Conservation (phyloP, 495 filamentous ascomycete species). For the Entonaema liquescens region DNA sequence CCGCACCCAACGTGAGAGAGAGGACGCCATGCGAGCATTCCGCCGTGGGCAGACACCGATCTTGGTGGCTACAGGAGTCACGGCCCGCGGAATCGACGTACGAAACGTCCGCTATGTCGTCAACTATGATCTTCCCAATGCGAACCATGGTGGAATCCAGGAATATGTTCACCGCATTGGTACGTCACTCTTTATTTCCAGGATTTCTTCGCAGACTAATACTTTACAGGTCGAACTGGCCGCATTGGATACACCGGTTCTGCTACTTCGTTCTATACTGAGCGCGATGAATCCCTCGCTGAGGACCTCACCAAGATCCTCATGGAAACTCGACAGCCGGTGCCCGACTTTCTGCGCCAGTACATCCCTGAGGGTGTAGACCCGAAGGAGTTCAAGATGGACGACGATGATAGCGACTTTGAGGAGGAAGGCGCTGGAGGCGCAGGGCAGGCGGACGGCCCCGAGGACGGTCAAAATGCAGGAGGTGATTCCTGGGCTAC, state of each 20-base stretch:
- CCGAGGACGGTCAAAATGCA: neutral
- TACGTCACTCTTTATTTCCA: slow-evolving; percentile 49
- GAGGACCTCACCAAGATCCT: slow-evolving; percentile 77
- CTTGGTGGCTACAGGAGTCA: slow-evolving; percentile 83
- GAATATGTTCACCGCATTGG: slow-evolving; percentile 96
- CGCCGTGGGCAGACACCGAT: slow-evolving; percentile 76
- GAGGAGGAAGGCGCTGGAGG: slow-evolving; percentile 41
- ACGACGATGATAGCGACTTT: slow-evolving; percentile 71
- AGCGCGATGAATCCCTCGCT: slow-evolving; percentile 72
- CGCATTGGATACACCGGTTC: slow-evolving; percentile 89
- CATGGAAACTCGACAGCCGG: slow-evolving; percentile 74
- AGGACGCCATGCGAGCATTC: slow-evolving; percentile 92
- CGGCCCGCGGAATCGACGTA: slow-evolving; percentile 91
- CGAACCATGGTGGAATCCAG: slow-evolving; percentile 80
- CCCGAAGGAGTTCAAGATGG: slow-evolving; percentile 61
- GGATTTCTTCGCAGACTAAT: slow-evolving; percentile 24
- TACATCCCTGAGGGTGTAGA: slow-evolving; percentile 65
- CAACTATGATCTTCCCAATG: slow-evolving; percentile 85
- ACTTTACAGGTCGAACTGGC: slow-evolving; percentile 81
- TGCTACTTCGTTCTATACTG: slow-evolving; percentile 86
- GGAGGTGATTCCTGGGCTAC: slow-evolving; percentile 6
- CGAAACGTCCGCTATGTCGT: slow-evolving; percentile 87
- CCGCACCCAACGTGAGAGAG: slow-evolving; percentile 90
- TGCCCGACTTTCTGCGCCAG: slow-evolving; percentile 82
- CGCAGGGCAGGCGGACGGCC: neutral